Conservation (phyloP, 257 asterid species). For the Solanum chiquidenum region DNA sequence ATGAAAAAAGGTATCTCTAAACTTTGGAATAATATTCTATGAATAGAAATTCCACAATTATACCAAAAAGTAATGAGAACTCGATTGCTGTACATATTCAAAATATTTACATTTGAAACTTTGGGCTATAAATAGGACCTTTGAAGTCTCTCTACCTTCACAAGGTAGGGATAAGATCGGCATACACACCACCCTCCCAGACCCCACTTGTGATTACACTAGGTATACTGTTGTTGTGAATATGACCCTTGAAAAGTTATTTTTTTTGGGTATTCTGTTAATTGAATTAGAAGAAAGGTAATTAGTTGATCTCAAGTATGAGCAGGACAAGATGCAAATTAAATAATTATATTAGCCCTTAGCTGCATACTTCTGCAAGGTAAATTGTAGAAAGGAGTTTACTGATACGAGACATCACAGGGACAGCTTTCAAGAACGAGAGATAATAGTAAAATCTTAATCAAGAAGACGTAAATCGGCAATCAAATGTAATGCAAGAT, state of each 20-base stretch:
- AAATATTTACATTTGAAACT: not conserved
- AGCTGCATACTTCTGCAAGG: not conserved
- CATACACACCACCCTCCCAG: not conserved
- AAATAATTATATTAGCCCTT: not conserved
- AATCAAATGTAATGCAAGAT: not conserved
- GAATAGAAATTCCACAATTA: not conserved
- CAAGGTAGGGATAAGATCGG: not conserved
- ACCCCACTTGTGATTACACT: not conserved
- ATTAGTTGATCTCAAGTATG: not conserved
- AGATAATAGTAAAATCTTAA: not conserved
- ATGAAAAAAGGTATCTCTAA: not conserved
- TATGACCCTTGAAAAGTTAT: not conserved
- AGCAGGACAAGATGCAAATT: not conserved
- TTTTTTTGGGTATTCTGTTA: not conserved
- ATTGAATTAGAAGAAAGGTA: not conserved
- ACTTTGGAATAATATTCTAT: not conserved
- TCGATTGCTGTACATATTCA: not conserved
- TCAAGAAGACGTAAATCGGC: not conserved
- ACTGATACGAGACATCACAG: not conserved
- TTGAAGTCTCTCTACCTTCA: not conserved
- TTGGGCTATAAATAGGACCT: not conserved
- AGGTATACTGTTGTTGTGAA: not conserved
- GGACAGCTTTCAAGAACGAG: not conserved
- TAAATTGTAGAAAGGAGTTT: not conserved
- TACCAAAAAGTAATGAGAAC: not conserved